Conservation (phyloP, 805 yeast species). For the Wickerhamomyces queroliae region DNA sequence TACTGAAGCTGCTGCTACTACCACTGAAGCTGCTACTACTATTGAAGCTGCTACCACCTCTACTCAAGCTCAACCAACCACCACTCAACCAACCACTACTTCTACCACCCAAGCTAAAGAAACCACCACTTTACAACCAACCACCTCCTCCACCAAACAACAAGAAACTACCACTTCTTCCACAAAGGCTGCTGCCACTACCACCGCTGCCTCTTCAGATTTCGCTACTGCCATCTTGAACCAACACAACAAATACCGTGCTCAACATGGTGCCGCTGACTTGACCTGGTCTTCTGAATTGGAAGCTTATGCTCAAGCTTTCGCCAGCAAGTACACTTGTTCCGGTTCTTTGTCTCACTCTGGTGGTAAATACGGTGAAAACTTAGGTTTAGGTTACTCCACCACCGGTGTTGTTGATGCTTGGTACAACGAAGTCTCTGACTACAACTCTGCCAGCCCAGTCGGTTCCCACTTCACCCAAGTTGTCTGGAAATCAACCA, state of each 20-base stretch:
- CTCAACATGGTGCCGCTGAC: slow-evolving; percentile 40
- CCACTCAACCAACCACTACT: slow-evolving; percentile 9
- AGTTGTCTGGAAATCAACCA: slow-evolving; percentile 59
- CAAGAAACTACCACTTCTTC: slow-evolving; percentile 10
- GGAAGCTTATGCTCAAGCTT: slow-evolving; percentile 49
- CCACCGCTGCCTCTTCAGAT: slow-evolving; percentile 15
- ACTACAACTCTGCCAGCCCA: slow-evolving; percentile 48
- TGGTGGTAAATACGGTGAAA: slow-evolving; percentile 73
- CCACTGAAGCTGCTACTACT: slow-evolving; percentile 17
- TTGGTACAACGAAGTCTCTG: slow-evolving; percentile 67
- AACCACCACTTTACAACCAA: too few relatives aligned
- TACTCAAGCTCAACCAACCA: slow-evolving; percentile 16
- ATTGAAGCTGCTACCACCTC: too few relatives aligned
- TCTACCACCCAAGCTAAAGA: too few relatives aligned
- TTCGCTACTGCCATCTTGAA: slow-evolving; percentile 37
- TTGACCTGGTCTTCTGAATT: slow-evolving; percentile 51
- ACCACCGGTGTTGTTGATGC: slow-evolving; percentile 54
- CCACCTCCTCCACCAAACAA: slow-evolving; percentile 19
- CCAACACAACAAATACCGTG: slow-evolving; percentile 60
- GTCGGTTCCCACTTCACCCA: slow-evolving; percentile 82
- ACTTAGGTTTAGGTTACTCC: slow-evolving; percentile 69
- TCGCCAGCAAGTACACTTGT: slow-evolving; percentile 52
- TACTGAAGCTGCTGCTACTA: too few relatives aligned
- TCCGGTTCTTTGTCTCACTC: slow-evolving; percentile 57
- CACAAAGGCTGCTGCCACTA: slow-evolving; percentile 10